Evolutionary conservation across 345 rosid species (phyloP), one percentile per base, ranked within the genome.

Genomic region (Physaria fendleri): DNA sequence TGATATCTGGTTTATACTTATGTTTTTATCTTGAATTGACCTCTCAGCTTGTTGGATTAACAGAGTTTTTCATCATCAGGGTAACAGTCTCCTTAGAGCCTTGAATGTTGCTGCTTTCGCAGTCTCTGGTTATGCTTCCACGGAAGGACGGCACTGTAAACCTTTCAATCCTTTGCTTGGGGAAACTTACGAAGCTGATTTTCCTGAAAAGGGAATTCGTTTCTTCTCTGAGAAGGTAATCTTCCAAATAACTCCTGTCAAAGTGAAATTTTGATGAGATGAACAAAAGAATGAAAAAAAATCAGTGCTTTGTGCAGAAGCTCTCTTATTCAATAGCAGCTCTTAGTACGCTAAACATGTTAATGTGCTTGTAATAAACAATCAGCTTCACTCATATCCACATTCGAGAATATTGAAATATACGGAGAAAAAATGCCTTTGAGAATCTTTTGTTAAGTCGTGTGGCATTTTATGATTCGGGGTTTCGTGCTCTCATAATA

Each of bases 171-270:
- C 98, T 75, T 77, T 92, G 66, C 80, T 92, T 9, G 96, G 98
- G 73, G 98, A 92, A 82, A 92, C 96, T 42, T 92, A 81, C 56
- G 98, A 92, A 79, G 98, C 98, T 32, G 90, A 88, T 63, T 88
- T 59, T 84, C 93, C 93, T 39, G 98, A 92, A 32, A 81, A 73
- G 73, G 98, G 97, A 71, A 67, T 92, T 73, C 87, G 83, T 38
- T 86, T 92, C 81, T 88, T 88, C 79, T 88, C 98, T n/a, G 98
- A 92, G 75, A 92, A 92, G 95, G 98, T 88, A 63, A 44, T 29
- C 43, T 24, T 11, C 43, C 27, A 18, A 15, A 14, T 25, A 35
- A 35, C 33, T 50, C 5, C 8, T 14, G 8, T 22, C 11, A 15
- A 24, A 55, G 23, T 20, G 13, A 56, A 27, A 4, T 38, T 15